Evolutionary conservation across 148 eudicot species (phyloP), one percentile per base, ranked within the genome.

Genomic region (Silene latifolia): DNA sequence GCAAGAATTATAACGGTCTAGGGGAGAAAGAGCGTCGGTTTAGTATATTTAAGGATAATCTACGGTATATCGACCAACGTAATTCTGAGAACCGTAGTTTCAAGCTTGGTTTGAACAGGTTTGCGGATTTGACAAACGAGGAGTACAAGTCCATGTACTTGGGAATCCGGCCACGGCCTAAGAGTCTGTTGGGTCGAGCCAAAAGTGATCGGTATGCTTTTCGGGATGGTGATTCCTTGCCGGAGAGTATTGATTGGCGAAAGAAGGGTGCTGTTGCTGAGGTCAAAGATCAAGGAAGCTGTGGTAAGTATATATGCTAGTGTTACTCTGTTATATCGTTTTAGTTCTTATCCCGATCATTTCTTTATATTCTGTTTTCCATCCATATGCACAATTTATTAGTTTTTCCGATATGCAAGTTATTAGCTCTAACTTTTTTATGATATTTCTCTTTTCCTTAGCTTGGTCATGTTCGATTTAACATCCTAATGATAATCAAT

Each of bases 111-210:
- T 70, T 90, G 77, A 94, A 86, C 74, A 81, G 77, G 80, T 94
- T 94, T 57, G 96, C 98, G 20, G 98, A 94, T 78, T 75, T 90
- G 63, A 91, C 91, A 13, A 90, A 91, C 80, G 93, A 91, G 47
- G 98, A 94, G 87, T 94, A 80, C 84, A 83, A 88, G 46, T 82
- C 83, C 10, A 90, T 0, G 77, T 86, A 87, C 75, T 67, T 90
- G 72, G 92, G 98, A 0, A n/a, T 75, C 5, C 82, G 71, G 77
- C 23, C 61, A 17, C 86, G 79, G 6, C 9, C 75, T 1, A 76
- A 72, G 18, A 63, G 59, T 29, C 68, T 80, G 39, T 13, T 77
- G 15, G 51, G 60, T 44, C 59, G 68, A 54, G 42, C 69, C 13
- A 85, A 54, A 78, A 87, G 98, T 35, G 79, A 82, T 4, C 84